Conservation (phyloP, 768 basidiomycete species). For the Gelatoporia subvermispora region DNA sequence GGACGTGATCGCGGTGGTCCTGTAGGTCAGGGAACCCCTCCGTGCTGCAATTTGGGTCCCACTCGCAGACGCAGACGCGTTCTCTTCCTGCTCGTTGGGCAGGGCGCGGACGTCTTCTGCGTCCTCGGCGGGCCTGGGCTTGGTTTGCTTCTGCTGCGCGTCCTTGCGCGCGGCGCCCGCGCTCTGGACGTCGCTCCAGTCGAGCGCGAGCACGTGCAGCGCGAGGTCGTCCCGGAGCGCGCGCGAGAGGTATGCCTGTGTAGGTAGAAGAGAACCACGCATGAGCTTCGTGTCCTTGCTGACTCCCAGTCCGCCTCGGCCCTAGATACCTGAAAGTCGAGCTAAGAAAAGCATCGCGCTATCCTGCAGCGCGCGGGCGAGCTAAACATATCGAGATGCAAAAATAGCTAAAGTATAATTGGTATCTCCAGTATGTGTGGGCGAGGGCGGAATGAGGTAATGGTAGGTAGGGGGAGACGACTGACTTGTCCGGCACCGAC, state of each 20-base stretch:
- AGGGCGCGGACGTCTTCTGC: too few species aligned
- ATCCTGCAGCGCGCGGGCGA: too few species aligned
- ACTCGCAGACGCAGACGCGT: not conserved
- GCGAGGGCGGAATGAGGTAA: not conserved
- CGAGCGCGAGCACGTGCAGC: slow-evolving; percentile 60
- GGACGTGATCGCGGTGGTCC: slow-evolving; percentile 50
- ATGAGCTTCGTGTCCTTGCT: not conserved
- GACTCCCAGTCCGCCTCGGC: too few species aligned
- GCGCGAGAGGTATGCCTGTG: slow-evolving; percentile 62
- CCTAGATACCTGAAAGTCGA: too few species aligned
- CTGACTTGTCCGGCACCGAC: slow-evolving; percentile 68
- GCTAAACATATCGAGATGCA: too few species aligned
- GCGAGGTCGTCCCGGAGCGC: slow-evolving; percentile 28
- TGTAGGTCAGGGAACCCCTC: slow-evolving; percentile 40
- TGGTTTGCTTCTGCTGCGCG: slow-evolving; percentile 9
- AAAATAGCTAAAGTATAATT: too few species aligned
- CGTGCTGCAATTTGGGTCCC: not conserved
- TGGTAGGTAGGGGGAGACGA: not conserved
- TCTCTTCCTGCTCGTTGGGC: too few species aligned
- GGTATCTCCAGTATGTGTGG: too few species aligned
- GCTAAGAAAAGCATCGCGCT: too few species aligned
- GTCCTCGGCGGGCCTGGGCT: slow-evolving; percentile 11
- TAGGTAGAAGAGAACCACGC: not conserved
- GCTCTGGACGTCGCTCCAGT: slow-evolving; percentile 55
- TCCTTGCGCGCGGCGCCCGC: slow-evolving; percentile 45